Evolutionary conservation across 208 protist genomes (phyloP), one percentile per base, ranked within the genome.

Genomic region (Strigomonas oncopelti): DNA sequence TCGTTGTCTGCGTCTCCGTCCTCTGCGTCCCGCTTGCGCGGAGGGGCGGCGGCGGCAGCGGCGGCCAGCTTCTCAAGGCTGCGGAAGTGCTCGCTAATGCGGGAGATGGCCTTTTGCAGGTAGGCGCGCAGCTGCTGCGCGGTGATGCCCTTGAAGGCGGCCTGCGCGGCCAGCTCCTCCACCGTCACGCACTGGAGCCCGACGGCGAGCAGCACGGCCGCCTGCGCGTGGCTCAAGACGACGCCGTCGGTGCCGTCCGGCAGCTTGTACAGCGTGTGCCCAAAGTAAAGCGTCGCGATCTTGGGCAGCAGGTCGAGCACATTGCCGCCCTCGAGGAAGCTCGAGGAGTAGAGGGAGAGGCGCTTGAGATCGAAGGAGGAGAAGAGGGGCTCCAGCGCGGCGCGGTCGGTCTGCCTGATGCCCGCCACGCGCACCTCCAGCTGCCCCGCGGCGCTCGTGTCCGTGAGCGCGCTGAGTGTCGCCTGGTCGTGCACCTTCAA

Each of bases 241-340:
- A 97, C 91, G 20, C 90, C 91, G 34, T 87, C 81, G 18, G 76
- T 77, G 29, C 89, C 85, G 63, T 93, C 87, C 2, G 88, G 87
- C 3, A 76, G 52, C 5, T 71, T 74, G 64, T 83, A 74, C 20
- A 93, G 65, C n/a, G 34, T 52, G 31, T 84, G 74, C 20, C 65
- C 71, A 79, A 99, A 99, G 78, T 96, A 98, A 16, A 97, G 46
- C 61, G 75, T 65, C 20, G 97, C 96, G 13, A 99, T 42, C 29
- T 61, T 34, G 9, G 98, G 98, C 7, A 99, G 42, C 1, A 99
- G 75, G 71, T 99, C 98, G 4, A 99, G 71, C 56, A 99, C 87
- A 16, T 99, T 92, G 61, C 97, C 97, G 32, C 86, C 75, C 73
- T 99, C 98, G 0, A 98, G 82, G 51, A 98, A 89, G 14, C 95